phyloP scores from a whole-genome alignment of 2,329 filamentous ascomycete genomes.

The Hypoxylon sp. region DNA sequence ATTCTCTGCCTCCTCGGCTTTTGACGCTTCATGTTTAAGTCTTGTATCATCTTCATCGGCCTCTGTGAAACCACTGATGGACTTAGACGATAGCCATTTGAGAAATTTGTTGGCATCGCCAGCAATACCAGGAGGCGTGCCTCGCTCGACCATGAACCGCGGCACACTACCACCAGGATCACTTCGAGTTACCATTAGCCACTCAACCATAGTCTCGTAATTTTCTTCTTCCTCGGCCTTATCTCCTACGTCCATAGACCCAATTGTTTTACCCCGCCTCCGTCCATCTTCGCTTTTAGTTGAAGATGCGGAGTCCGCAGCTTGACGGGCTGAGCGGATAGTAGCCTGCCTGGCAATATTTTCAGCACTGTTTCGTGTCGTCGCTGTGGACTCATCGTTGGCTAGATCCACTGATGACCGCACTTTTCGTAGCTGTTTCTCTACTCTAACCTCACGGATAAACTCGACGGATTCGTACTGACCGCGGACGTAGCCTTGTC shows the following conservation, averaged over 20 bases:
- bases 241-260: slow-evolving; percentile 49
- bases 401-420: slow-evolving; percentile 61
- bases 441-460: slow-evolving; percentile 82
- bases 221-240: slow-evolving; percentile 49
- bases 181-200: slow-evolving; percentile 92
- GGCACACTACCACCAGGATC: slow-evolving; percentile 91
- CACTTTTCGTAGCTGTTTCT: slow-evolving; percentile 58
- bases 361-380: slow-evolving; percentile 48
- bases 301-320: slow-evolving; percentile 36
- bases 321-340: slow-evolving; percentile 57
- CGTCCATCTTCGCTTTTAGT: slow-evolving; percentile 53
- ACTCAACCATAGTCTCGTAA: slow-evolving; percentile 73
- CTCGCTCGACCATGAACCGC: slow-evolving; percentile 90
- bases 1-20: slow-evolving; percentile 50
- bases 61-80: slow-evolving; percentile 54
- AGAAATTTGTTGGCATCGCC: slow-evolving; percentile 84
- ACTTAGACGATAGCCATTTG: slow-evolving; percentile 73
- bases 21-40: slow-evolving; percentile 45
- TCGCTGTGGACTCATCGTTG: slow-evolving; percentile 50
- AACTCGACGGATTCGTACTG: slow-evolving; percentile 93
- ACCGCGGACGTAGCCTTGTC: slow-evolving; percentile 82
- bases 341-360: slow-evolving; percentile 58
- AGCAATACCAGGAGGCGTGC: slow-evolving; percentile 84
- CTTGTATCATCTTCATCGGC: slow-evolving; percentile 39
- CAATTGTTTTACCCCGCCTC: slow-evolving; percentile 48